phyloP scores from a whole-genome alignment of 176 grass and related monocot genomes.

The Olyra latifolia region DNA sequence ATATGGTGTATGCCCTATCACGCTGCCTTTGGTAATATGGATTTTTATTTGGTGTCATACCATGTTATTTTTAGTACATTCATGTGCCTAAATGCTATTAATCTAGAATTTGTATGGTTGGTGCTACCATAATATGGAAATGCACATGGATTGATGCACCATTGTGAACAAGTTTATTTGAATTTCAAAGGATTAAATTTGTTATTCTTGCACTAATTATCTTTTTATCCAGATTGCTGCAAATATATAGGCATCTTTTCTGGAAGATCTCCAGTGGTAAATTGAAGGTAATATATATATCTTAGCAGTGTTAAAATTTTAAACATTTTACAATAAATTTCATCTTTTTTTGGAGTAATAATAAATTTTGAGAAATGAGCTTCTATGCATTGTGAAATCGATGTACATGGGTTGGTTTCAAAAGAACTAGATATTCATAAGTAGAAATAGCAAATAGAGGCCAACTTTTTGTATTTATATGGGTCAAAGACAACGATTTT shows the following conservation, averaged over 20 bases:
- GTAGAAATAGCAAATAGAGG: neutral
- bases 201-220: conserved; percentile 68
- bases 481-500: too few relatives aligned
- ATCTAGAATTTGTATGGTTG: conserved; percentile 21
- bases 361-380: conserved; percentile 6
- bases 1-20: too few relatives aligned
- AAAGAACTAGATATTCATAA: neutral
- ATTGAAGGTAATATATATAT: too few relatives aligned
- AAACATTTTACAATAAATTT: neutral
- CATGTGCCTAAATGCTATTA: too few relatives aligned
- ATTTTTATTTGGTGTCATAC: too few relatives aligned
- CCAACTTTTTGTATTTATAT: neutral
- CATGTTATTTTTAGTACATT: too few relatives aligned
- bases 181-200: conserved; percentile 72
- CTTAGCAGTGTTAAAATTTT: neutral
- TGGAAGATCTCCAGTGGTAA: too few relatives aligned
- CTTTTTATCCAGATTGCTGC: conserved; percentile 76
- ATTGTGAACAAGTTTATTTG: conserved; percentile 10
- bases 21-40: too few relatives aligned
- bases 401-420: too few relatives aligned
- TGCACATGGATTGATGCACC: conserved; percentile 24
- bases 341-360: too few relatives aligned
- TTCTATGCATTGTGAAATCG: too few relatives aligned
- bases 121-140: conserved; percentile 6
- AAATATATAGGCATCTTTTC: too few relatives aligned